Conservation (phyloP, 768 basidiomycete species). For the Leccinum incarnatum region DNA sequence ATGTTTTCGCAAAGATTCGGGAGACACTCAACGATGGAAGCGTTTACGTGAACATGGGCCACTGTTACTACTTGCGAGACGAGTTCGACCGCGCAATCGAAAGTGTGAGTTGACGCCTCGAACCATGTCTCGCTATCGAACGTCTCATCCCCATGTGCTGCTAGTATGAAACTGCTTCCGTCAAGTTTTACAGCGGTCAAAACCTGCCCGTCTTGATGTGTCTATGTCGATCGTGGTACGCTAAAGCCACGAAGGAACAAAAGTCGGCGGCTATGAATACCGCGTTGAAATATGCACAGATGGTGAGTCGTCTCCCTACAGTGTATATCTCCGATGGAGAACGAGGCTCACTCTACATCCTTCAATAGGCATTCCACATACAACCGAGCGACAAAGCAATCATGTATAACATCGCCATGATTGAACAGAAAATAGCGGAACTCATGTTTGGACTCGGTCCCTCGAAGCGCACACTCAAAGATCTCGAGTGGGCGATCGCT, state of each 20-base stretch:
- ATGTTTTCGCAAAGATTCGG: constrained; percentile 86
- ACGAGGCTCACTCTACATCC: constrained; percentile 1
- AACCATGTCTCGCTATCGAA: background rate
- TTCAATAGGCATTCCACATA: constrained; percentile 70
- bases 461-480: constrained; percentile 75
- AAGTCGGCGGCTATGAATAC: constrained; percentile 77
- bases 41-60: constrained; percentile 95
- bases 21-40: constrained; percentile 81
- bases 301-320: constrained; percentile 40
- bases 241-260: constrained; percentile 89
- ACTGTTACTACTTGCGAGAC: constrained; percentile 89
- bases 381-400: constrained; percentile 88
- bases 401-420: constrained; percentile 96
- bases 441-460: constrained; percentile 73
- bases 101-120: constrained; percentile 55
- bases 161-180: constrained; percentile 91
- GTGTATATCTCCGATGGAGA: background rate
- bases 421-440: constrained; percentile 94
- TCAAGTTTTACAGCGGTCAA: constrained; percentile 69
- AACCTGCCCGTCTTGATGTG: constrained; percentile 78
- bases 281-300: constrained; percentile 82
- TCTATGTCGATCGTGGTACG: constrained; percentile 90
- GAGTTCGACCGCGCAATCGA: constrained; percentile 97
- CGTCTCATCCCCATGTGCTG: background rate
- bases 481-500: constrained; percentile 73